Evolutionary conservation across 768 basidiomycete species (phyloP).

Genomic region (Tubosaeta brunneosetosa): DNA sequence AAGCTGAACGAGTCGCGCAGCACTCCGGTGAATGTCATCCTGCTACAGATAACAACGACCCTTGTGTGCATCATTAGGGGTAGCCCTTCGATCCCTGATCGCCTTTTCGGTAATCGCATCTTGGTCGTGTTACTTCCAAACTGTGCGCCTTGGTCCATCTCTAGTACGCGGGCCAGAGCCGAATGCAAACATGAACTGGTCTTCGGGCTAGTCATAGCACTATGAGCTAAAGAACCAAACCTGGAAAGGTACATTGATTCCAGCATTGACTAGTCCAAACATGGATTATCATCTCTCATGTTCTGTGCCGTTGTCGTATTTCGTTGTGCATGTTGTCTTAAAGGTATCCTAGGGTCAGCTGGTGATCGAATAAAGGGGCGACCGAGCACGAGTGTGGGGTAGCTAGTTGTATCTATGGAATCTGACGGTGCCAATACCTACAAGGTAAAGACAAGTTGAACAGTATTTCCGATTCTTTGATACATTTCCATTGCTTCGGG

Average conservation of each 20-base stretch:
- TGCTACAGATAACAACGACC: conserved; percentile 72
- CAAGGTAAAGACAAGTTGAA: too few relatives aligned
- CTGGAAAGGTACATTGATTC: conserved; percentile 57
- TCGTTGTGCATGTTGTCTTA: conserved; percentile 72
- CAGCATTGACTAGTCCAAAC: conserved; percentile 43
- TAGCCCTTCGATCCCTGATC: conserved; percentile 80
- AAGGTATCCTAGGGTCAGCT: conserved; percentile 31
- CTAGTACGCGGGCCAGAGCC: not conserved
- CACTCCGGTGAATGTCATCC: conserved; percentile 86
- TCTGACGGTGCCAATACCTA: conserved; percentile 55
- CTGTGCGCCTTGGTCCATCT: conserved; percentile 43
- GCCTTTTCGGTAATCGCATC: conserved; percentile 86
- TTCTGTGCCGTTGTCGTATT: conserved; percentile 68
- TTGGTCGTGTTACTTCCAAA: conserved; percentile 86
- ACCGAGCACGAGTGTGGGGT: conserved; percentile 55
- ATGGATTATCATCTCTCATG: conserved; percentile 82
- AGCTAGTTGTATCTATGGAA: conserved; percentile 73
- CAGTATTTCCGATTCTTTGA: too few relatives aligned
- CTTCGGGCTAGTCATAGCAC: conserved; percentile 78
- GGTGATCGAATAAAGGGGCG: conserved; percentile 49
- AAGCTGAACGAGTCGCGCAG: conserved; percentile 65
- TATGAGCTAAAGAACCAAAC: conserved; percentile 86
- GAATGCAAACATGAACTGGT: conserved; percentile 44
- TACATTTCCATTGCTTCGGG: not conserved
- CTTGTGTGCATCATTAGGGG: conserved; percentile 81